These are phyloP conservation scores for Phytophthora quininea DNA, from an alignment of 352 stramenopile species.

Conservation along the genomic window DNA sequence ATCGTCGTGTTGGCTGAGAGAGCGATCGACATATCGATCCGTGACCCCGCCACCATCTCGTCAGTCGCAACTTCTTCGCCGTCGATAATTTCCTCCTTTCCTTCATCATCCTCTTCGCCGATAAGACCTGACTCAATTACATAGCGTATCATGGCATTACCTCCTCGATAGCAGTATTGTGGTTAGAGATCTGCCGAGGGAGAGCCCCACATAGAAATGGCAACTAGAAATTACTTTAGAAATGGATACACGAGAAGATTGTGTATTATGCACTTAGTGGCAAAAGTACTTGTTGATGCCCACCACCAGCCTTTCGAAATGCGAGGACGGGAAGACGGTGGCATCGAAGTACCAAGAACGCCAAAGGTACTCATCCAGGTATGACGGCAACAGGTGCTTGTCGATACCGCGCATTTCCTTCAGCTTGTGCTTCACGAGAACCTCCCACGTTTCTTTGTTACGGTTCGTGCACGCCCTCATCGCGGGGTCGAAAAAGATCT, in stretches of 20 bases:
- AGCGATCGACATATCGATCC: no score
- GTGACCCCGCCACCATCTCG: no score
- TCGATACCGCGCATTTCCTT: constrained; percentile 2
- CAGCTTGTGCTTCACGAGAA: constrained; percentile 7
- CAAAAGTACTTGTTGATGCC: neutral
- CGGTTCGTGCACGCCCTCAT: constrained; percentile 10
- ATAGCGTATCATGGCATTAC: no score
- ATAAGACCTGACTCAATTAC: no score
- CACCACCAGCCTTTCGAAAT: neutral
- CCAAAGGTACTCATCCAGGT: neutral
- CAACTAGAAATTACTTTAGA: neutral
- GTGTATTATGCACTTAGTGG: neutral
- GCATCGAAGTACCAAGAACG: neutral
- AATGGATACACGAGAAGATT: neutral
- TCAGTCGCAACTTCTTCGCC: no score
- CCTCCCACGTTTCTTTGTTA: constrained; percentile 12
- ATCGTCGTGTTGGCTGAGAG: no score
- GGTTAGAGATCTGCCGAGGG: neutral
- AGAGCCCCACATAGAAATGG: constrained; percentile 3
- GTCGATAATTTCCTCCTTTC: no score
- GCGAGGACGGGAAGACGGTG: neutral
- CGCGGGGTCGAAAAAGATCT: constrained; percentile 9
- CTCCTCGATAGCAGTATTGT: no score
- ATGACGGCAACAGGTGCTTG: neutral
- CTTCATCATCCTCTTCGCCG: no score